Evolutionary conservation across 192 early-diverging fungal species (phyloP), one percentile per base, ranked within the genome.

Genomic region (Pilobolus umbonatus): DNA sequence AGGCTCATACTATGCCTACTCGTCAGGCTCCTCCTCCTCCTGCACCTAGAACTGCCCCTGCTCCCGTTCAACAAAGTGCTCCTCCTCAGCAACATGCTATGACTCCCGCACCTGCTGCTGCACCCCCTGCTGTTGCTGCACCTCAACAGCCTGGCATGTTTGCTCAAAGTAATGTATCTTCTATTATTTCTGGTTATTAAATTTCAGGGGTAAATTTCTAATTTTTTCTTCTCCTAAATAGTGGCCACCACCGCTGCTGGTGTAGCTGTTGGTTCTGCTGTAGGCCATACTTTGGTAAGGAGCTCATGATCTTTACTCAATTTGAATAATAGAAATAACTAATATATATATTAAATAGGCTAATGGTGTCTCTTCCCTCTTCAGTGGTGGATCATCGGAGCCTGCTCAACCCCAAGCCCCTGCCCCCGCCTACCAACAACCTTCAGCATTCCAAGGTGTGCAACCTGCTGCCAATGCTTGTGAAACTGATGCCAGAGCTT

Each of bases 191-290:
- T n/a, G n/a, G n/a, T n/a, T n/a, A 48, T 22, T 15, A 19, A 26
- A 31, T 3, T 25, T 44, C 12, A 36, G n/a, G 11, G 43, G 15
- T 15, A 44, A 15, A 53, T 17, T 21, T 28, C 25, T 6, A 45
- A 14, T 14, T 4, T 44, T 40, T 43, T 4, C 6, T 15, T 25
- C 10, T 44, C 3, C 30, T 47, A 31, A 5, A 25, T 47, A 70
- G 78, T 94, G 90, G 94, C 91, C n/a, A 77, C 91, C 14, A 94
- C 94, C 21, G 94, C 92, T 53, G 94, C 89, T 42, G 92, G 92
- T 77, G 91, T 92, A 40, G 94, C 92, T 60, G 87, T 96, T n/a
- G 94, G 92, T 48, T 85, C 83, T 50, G 88, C 88, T 42, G 80
- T 90, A 32, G 88, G 85, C 45, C 80, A 83, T 64, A 77, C 83